Conservation (phyloP, 2,329 filamentous ascomycete species). For the Hymenoscyphus linearis region DNA sequence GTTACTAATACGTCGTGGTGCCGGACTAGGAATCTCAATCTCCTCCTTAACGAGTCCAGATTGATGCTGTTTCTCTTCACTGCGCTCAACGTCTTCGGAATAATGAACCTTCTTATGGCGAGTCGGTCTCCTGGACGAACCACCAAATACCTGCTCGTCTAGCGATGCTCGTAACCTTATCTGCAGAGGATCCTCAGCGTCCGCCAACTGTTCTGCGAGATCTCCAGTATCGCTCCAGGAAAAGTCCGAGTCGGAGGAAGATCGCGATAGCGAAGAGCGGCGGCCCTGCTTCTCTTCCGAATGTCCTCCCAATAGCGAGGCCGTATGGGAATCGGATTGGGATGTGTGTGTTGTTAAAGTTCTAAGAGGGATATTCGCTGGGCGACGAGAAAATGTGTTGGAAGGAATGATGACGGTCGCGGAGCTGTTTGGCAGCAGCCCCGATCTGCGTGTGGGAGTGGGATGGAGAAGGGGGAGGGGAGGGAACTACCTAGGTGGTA, state of each 20-base stretch:
- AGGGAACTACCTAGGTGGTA: not conserved
- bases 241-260: slow-evolving; percentile 61
- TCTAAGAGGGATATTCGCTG: slow-evolving; percentile 83
- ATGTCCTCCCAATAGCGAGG: slow-evolving; percentile 43
- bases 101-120: slow-evolving; percentile 66
- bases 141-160: slow-evolving; percentile 55
- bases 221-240: slow-evolving; percentile 95
- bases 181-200: slow-evolving; percentile 75
- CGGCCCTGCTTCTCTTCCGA: slow-evolving; percentile 37
- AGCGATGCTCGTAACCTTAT: slow-evolving; percentile 62
- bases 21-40: slow-evolving; percentile 72
- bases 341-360: slow-evolving; percentile 50
- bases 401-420: slow-evolving; percentile 80
- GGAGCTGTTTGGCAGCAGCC: slow-evolving; percentile 76
- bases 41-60: slow-evolving; percentile 59
- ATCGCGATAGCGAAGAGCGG: slow-evolving; percentile 42
- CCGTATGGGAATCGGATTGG: slow-evolving; percentile 34
- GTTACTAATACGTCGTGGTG: slow-evolving; percentile 56
- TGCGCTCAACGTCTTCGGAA: slow-evolving; percentile 37
- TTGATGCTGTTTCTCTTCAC: slow-evolving; percentile 39
- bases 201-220: slow-evolving; percentile 82
- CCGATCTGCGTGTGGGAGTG: slow-evolving; percentile 33
- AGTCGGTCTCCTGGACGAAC: slow-evolving; percentile 41
- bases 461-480: not conserved
- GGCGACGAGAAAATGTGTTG: slow-evolving; percentile 58